Evolutionary conservation across 2,329 filamentous ascomycete genomes (phyloP).

Genomic region (Pseudodiploospora longispora): DNA sequence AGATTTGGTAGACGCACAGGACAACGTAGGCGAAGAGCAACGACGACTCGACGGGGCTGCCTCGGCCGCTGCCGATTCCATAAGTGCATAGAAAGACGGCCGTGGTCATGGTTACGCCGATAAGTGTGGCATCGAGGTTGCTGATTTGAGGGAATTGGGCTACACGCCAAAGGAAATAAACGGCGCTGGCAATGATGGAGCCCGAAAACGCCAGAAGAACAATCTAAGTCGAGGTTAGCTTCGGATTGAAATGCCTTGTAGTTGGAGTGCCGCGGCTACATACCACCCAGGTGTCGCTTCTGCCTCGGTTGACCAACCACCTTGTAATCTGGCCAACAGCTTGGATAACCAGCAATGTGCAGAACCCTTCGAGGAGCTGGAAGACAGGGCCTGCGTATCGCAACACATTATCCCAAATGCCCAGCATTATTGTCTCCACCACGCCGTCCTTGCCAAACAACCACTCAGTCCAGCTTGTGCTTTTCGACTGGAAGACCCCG

Average conservation of each 20-base stretch:
- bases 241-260: neutral
- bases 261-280: slow-evolving; percentile 23
- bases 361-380: slow-evolving; percentile 92
- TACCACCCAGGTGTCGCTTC: slow-evolving; percentile 96
- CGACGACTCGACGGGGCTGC: slow-evolving; percentile 91
- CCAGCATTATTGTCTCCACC: slow-evolving; percentile 70
- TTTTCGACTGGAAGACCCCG: slow-evolving; percentile 52
- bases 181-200: slow-evolving; percentile 83
- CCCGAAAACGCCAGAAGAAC: slow-evolving; percentile 79
- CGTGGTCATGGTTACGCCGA: slow-evolving; percentile 86
- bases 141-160: slow-evolving; percentile 88
- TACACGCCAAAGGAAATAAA: slow-evolving; percentile 95
- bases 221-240: slow-evolving; percentile 56
- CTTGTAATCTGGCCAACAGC: slow-evolving; percentile 87
- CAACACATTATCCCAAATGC: slow-evolving; percentile 80
- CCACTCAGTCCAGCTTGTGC: slow-evolving; percentile 70
- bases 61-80: slow-evolving; percentile 87
- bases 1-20: slow-evolving; percentile 98
- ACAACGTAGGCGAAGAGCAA: slow-evolving; percentile 94
- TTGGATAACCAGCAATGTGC: slow-evolving; percentile 91
- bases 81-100: slow-evolving; percentile 88
- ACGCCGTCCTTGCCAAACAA: slow-evolving; percentile 80
- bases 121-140: slow-evolving; percentile 85
- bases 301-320: slow-evolving; percentile 87
- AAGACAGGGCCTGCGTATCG: slow-evolving; percentile 90